Evolutionary conservation across 2,329 filamentous ascomycete species (phyloP), one percentile per base, ranked within the genome.

Genomic region (Ophioceras dolichostomum): DNA sequence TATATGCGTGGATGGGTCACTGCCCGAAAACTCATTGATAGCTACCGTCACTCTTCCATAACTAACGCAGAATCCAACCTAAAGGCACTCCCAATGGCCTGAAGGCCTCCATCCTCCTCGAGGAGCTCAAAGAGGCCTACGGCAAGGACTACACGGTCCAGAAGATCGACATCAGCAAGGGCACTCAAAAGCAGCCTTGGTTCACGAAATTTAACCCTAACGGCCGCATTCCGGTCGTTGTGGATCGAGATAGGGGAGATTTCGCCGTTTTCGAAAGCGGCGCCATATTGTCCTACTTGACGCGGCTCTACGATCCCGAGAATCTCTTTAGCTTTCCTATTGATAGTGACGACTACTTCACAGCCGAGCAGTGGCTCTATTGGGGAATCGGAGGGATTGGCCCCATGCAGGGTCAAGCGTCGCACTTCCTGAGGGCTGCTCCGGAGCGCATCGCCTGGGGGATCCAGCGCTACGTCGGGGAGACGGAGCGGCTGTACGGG

Each of bases 341-440:
- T 27, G 44, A 43, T 26, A 34, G 36, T 22, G 42, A 56, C 43
- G 53, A 62, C 44, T 54, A 60, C 42, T 52, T 51, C 36, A 51
- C 52, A 30, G 61, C 60, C 29, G 70, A 76, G 58, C 68, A 74
- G 52, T 82, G 76, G 68, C 60, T 76, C 41, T 76, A 75, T 57
- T 85, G 78, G 68, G 76, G 88, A 59, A 89, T 88, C 60, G 80
- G 78, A 3, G 84, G 84, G 2, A 64, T 88, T 1, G 83, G 83
- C 0, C 84, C 84, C 1, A 89, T 88, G 83, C 83, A 89, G 52
- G 80, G 67, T 32, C 84, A 93, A 57, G 72, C 84, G 37, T 87
- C 91, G 58, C 85, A 94, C 60, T 94, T 94, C 59, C 65, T 64
- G 34, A 73, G 83, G 77, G 66, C 77, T 43, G 68, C 70, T 28